Evolutionary conservation across 2,329 filamentous ascomycete genomes (phyloP).

Genomic region (Sodiomyces alkalinus): DNA sequence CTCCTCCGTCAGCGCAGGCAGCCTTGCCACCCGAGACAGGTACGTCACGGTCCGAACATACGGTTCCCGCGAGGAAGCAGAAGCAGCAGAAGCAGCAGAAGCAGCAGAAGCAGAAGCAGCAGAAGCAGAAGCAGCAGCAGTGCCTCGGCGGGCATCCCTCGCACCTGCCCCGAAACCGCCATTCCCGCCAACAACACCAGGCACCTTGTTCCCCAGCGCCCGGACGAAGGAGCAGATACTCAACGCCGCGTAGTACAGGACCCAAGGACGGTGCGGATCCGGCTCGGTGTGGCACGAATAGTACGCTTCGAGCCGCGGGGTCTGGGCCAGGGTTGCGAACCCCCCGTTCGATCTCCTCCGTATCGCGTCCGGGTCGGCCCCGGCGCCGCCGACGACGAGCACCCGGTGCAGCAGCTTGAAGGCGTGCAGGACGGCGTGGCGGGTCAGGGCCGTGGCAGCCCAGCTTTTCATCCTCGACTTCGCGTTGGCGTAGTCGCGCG

Average conservation of each 20-base stretch:
- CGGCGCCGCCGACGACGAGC: conserved; percentile 37
- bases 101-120: no score
- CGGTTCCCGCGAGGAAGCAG: no score
- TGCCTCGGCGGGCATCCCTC: conserved; percentile 30
- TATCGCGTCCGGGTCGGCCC: conserved; percentile 12
- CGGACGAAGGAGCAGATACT: conserved; percentile 83
- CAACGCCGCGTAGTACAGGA: conserved; percentile 73
- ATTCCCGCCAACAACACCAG: no score
- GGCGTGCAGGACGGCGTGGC: conserved; percentile 74
- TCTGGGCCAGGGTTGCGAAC: conserved; percentile 8
- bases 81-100: no score
- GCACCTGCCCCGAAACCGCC: no score
- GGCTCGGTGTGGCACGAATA: conserved; percentile 69
- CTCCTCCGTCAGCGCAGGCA: conserved; percentile 54
- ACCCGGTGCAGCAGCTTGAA: conserved; percentile 69
- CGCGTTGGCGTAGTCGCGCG: conserved; percentile 58
- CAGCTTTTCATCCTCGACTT: conserved; percentile 64
- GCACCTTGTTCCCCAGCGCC: no score
- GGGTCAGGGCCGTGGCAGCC: conserved; percentile 59
- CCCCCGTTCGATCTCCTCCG: conserved; percentile 5
- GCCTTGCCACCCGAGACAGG: conserved; percentile 47
- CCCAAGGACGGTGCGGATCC: conserved; percentile 76
- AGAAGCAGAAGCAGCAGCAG: conserved; percentile 4
- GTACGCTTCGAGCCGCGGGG: conserved; percentile 23
- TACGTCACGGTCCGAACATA: conserved; percentile 24